phyloP scores from a whole-genome alignment of 306 rosid genomes.

The Pachyrhizus erosus region DNA sequence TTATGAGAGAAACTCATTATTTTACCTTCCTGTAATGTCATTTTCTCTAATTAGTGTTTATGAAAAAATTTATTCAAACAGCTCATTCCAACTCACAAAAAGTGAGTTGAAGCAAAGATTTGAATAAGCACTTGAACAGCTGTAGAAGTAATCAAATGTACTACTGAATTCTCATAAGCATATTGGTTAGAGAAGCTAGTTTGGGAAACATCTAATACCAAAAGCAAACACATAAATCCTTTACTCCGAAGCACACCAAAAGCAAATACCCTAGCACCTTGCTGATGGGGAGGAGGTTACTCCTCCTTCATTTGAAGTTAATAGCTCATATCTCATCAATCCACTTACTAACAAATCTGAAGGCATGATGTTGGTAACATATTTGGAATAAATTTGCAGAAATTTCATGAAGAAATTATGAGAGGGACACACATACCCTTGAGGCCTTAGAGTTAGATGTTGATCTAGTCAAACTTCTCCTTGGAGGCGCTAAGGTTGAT shows the following conservation, averaged over 20 bases:
- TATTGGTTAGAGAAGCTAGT: not conserved
- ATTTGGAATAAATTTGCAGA: not conserved
- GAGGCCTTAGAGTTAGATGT: conserved; percentile 78
- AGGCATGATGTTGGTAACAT: not conserved
- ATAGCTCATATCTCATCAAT: not conserved
- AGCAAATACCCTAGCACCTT: not conserved
- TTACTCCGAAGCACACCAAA: not conserved
- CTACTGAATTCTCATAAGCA: not conserved
- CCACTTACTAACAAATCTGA: not conserved
- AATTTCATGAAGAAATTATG: conserved; percentile 31
- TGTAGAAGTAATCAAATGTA: not conserved
- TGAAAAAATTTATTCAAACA: no score
- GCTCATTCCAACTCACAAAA: not conserved
- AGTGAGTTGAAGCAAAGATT: not conserved
- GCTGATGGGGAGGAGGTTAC: conserved; percentile 2
- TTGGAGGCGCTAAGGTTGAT: conserved; percentile 55
- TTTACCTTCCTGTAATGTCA: not conserved
- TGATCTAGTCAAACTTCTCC: conserved; percentile 70
- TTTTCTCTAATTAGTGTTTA: not conserved
- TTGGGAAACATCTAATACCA: not conserved
- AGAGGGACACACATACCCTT: conserved; percentile 64
- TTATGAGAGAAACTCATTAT: not conserved
- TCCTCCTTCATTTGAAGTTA: not conserved
- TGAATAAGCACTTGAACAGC: not conserved
- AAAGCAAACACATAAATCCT: not conserved